Percentiles rank a stretch among this genome's conserved stretches.
Evolutionary conservation across 176 grass and related monocot species (phyloP).

Genomic region (Rhynchospora tenuis): DNA sequence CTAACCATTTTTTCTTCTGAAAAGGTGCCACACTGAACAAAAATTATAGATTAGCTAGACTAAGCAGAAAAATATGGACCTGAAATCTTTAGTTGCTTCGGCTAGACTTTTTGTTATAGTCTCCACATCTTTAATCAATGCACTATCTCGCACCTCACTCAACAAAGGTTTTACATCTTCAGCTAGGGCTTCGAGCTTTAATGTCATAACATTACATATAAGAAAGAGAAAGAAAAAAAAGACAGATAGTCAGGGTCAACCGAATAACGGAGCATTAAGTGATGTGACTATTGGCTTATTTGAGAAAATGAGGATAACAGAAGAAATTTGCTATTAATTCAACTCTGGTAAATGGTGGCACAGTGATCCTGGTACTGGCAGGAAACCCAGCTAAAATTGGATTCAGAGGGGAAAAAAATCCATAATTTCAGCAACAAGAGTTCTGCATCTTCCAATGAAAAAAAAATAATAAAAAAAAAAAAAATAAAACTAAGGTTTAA

Average conservation of each 20-base stretch:
- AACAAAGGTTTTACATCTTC: constrained; percentile 91
- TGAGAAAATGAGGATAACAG: background rate
- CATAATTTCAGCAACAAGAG: background rate
- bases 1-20: background rate
- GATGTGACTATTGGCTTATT: background rate
- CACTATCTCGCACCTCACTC: constrained; percentile 58
- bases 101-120: constrained; percentile 80
- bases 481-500: background rate
- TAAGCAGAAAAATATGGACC: constrained; percentile 33
- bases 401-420: background rate
- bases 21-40: background rate
- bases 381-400: background rate
- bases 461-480: too few species aligned
- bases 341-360: background rate
- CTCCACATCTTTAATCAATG: constrained; percentile 86
- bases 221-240: background rate
- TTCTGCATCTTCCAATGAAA: background rate
- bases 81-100: constrained; percentile 72
- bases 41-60: background rate
- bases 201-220: constrained; percentile 31
- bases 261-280: background rate
- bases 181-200: constrained; percentile 88
- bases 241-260: background rate
- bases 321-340: background rate
- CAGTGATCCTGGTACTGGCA: background rate